Base-by-base conservation (phyloP, 2,329 filamentous ascomycete species). In the Xylariales sp. region DNA sequence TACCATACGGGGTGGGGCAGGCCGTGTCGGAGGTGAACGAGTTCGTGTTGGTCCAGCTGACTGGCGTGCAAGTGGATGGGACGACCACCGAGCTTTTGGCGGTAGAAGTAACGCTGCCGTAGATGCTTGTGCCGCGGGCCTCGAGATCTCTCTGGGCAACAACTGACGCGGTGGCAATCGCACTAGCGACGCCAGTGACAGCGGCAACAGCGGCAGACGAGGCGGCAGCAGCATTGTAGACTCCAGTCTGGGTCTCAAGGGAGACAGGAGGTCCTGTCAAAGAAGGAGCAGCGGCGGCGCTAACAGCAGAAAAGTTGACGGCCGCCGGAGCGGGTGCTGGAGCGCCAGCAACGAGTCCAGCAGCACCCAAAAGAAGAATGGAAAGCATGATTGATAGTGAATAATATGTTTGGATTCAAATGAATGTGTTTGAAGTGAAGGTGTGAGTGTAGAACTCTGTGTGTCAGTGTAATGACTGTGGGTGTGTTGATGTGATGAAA, bases 1-100 rank as follows among this genome's bases (percentile, higher is more conserved):
- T n/a, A n/a, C n/a, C 57, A 14, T 53, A 54, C 4, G 47, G 46
- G 5, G 52, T 60, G 6, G 55, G 46, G 48, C 58, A 61, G 16
- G 53, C 41, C n/a, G 50, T 43, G 20, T 38, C 45, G 7, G 54
- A 48, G 19, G 52, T 55, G 34, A 49, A 52, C 16, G 38, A 16
- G 27, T 34, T 39, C 10, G 34, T 45, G 43, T 45, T 45, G 16
- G 43, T 42, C 43, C 43, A 45, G 39, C 39, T 45, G 9, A 42
- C 33, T n/a, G 43, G 43, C 1, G 42, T 42, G 35, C 42, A 47
- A 14, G 42, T 42, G 4, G 42, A 38, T 19, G 45, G 45, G 8
- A 41, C 45, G 4, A 29, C 33, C 33, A 12, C 4, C 4, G 16
- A 21, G 6, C 11, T 36, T 12, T 36, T 24, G 33, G 16, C 21